Conservation (phyloP, 176 grass and related monocot species). For the Zea luxurians region DNA sequence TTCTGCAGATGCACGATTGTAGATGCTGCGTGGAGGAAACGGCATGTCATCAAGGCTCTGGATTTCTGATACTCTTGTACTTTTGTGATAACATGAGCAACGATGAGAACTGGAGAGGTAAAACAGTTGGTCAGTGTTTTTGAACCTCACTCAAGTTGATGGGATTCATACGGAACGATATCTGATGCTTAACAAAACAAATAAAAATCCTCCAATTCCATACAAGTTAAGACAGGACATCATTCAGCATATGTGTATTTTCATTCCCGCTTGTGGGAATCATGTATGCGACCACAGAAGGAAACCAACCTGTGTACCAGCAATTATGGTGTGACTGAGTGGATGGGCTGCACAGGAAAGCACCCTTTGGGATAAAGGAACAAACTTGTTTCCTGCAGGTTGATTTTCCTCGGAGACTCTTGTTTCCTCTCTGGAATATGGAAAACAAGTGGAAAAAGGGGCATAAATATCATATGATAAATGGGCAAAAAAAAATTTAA, state of each 20-base stretch:
- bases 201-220: background rate
- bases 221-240: constrained; percentile 1
- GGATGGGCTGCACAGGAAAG: constrained; percentile 80
- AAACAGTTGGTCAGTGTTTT: constrained; percentile 31
- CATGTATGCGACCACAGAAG: background rate
- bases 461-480: background rate
- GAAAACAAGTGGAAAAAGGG: constrained; percentile 27
- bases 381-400: no score
- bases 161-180: background rate
- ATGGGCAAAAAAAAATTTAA: background rate
- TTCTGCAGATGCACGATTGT: constrained; percentile 8
- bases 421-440: constrained; percentile 61
- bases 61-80: constrained; percentile 24
- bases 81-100: constrained; percentile 76
- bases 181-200: constrained; percentile 18
- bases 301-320: constrained; percentile 72
- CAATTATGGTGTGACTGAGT: constrained; percentile 58
- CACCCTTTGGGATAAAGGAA: constrained; percentile 51
- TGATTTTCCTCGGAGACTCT: background rate
- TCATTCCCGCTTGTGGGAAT: background rate
- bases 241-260: background rate
- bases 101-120: constrained; percentile 63
- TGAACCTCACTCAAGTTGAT: constrained; percentile 13
- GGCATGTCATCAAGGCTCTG: constrained; percentile 23
- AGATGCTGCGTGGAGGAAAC: constrained; percentile 30